phyloP scores from a whole-genome alignment of 2,329 filamentous ascomycete genomes.

The Colletotrichum tofieldiae region DNA sequence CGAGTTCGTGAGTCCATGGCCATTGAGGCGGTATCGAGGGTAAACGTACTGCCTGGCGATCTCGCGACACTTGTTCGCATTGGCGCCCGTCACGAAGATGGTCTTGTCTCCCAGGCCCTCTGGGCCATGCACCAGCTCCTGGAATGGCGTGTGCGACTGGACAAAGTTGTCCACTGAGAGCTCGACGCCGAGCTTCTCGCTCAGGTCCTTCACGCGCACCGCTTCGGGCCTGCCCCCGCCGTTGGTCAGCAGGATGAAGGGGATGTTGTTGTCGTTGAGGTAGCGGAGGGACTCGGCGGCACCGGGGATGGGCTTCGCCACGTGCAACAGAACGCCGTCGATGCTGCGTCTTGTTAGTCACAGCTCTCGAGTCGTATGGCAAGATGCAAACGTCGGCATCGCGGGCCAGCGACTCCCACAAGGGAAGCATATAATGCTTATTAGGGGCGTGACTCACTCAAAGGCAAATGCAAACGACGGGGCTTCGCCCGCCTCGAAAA shows the following conservation, averaged over 20 bases:
- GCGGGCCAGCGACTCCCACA: too few species aligned
- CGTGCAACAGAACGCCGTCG: conserved; percentile 94
- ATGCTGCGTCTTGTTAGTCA: conserved; percentile 65
- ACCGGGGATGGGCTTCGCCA: conserved; percentile 83
- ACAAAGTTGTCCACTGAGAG: conserved; percentile 75
- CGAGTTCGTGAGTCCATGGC: conserved; percentile 1
- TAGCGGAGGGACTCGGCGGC: conserved; percentile 81
- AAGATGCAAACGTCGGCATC: too few species aligned
- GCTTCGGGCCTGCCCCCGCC: conserved; percentile 88
- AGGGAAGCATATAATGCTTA: neutral
- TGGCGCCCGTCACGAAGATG: conserved; percentile 82
- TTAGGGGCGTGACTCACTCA: conserved; percentile 48
- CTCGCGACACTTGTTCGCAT: conserved; percentile 75
- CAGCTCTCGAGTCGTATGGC: neutral
- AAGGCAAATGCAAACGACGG: conserved; percentile 59
- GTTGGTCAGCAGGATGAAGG: conserved; percentile 96
- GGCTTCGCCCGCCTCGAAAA: conserved; percentile 43
- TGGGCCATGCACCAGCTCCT: conserved; percentile 75
- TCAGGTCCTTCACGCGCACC: conserved; percentile 44
- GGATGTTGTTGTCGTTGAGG: conserved; percentile 82
- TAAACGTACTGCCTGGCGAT: conserved; percentile 78
- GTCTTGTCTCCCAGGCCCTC: conserved; percentile 73
- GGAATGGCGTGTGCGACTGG: conserved; percentile 92
- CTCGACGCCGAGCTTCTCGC: conserved; percentile 62
- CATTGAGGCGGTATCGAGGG: conserved; percentile 42